Evolutionary conservation across 225 moss, liverwort and hornwort species (phyloP), one percentile per base, ranked within the genome.

Genomic region (Anthoceros angustus): DNA sequence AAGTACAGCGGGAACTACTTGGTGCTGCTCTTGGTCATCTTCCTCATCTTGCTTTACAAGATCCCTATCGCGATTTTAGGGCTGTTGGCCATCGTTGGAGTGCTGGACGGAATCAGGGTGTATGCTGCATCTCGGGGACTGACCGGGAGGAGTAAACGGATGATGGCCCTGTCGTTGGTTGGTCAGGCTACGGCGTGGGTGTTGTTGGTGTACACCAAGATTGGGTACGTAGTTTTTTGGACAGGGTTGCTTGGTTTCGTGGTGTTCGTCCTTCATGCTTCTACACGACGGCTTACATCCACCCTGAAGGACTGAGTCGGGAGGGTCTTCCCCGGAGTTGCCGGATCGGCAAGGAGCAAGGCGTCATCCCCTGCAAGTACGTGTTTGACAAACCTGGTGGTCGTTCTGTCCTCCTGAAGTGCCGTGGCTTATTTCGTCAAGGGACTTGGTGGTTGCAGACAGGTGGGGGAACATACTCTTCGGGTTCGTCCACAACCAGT

Each of bases 1-100:
- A 86, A 92, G 89, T 99, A 92, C 41, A 80, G 65, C 41, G 89
- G 98, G 66, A 99, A 99, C 74, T 99, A 99, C 72, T 65, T 92
- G 41, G 49, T 84, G 74, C 87, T 99, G 70, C 72, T 85, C 72
- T 69, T 75, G 62, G 76, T 99, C 45, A 72, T 89, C 71, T 72
- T 92, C 42, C 66, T 92, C 16, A 78, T 89, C 73, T 86, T 87
- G 70, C 77, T 99, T 88, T 98, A 98, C 73, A 87, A 87, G 73
- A 91, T 89, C 79, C 95, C 95, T 23, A 70, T 91, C 68, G 88
- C 95, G 0, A 64, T 92, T 25, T 64, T 91, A 64, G 95, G 95
- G 69, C 80, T 91, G 40, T 62, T 87, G 62, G 85, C 85, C 20
- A 72, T 89, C 43, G 32, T 89, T 14, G 69, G 79, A n/a, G 80